A percentile compares a stretch with the other conserved stretches of the same genome.
Evolutionary conservation across 441 rosid species (phyloP).

Genomic region (Corymbia citriodora): DNA sequence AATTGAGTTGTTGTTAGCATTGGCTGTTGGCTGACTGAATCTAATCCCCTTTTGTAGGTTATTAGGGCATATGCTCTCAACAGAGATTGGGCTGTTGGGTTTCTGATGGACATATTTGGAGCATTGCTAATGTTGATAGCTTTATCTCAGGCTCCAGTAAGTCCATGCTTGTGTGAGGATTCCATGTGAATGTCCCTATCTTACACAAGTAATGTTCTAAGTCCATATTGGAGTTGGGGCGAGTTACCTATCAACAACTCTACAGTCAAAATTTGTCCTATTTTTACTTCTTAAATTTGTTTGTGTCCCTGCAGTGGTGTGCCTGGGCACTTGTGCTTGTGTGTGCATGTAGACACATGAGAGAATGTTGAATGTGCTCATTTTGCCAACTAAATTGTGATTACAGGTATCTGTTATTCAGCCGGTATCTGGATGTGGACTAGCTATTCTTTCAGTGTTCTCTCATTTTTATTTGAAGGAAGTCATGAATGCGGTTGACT

Average conservation of each 20-base stretch:
- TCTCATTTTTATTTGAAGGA: conserved; percentile 96
- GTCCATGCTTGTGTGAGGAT: background rate
- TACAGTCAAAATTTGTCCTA: background rate
- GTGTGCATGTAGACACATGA: background rate
- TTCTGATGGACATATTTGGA: conserved; percentile 89
- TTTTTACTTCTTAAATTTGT: background rate
- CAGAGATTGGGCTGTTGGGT: conserved; percentile 77
- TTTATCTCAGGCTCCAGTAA: conserved; percentile 86
- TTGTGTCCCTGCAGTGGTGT: background rate
- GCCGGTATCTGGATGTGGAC: conserved; percentile 98
- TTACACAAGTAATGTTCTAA: background rate
- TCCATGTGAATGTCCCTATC: background rate
- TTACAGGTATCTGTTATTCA: conserved; percentile 89
- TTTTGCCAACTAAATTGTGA: background rate
- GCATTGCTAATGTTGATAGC: conserved; percentile 93
- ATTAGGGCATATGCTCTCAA: conserved; percentile 84
- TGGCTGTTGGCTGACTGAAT: background rate
- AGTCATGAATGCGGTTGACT: conserved; percentile 87
- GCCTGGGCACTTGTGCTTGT: background rate
- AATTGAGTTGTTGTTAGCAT: background rate
- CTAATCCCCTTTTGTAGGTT: conserved; percentile 38
- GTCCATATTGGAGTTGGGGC: background rate
- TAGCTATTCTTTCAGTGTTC: conserved; percentile 84
- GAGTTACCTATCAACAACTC: background rate
- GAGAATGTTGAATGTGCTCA: background rate